phyloP scores from a whole-genome alignment of 352 stramenopile genomes.

The Phytophthora tubulina region DNA sequence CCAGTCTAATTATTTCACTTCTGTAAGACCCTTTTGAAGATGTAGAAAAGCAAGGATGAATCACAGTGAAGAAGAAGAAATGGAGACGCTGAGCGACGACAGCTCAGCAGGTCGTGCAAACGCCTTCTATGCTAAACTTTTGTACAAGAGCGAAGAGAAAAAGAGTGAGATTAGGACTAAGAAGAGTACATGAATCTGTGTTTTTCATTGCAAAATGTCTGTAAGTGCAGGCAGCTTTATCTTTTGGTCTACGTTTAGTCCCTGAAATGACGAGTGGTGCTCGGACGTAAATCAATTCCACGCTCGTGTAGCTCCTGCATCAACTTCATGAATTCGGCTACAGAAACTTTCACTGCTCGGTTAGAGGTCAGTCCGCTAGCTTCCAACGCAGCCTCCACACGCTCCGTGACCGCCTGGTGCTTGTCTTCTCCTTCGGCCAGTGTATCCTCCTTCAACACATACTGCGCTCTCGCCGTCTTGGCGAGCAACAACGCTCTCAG shows the following conservation, averaged over 20 bases:
- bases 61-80: slow-evolving; percentile 36
- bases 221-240: slow-evolving; percentile 1
- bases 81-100: slow-evolving; percentile 29
- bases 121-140: slow-evolving; percentile 3
- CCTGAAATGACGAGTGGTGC: slow-evolving; percentile 72
- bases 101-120: background rate
- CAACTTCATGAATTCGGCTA: slow-evolving; percentile 68
- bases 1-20: slow-evolving; percentile 51
- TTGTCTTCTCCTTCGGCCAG: slow-evolving; percentile 32
- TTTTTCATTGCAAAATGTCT: slow-evolving; percentile 10
- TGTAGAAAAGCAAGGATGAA: slow-evolving; percentile 47
- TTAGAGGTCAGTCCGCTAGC: slow-evolving; percentile 55
- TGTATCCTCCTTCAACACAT: slow-evolving; percentile 33
- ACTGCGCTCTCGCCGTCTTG: slow-evolving; percentile 62
- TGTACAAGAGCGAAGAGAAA: slow-evolving; percentile 14
- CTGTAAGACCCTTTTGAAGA: slow-evolving; percentile 48
- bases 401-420: slow-evolving; percentile 50
- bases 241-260: slow-evolving; percentile 37
- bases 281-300: slow-evolving; percentile 64
- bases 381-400: slow-evolving; percentile 61
- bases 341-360: slow-evolving; percentile 72
- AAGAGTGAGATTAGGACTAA: slow-evolving; percentile 8
- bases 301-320: slow-evolving; percentile 56
- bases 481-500: slow-evolving; percentile 75
- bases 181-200: slow-evolving; percentile 20